Evolutionary conservation across 1,284 basidiomycete genomes (phyloP), one percentile per base, ranked within the genome.

Genomic region (Tylopilus orsonianus): DNA sequence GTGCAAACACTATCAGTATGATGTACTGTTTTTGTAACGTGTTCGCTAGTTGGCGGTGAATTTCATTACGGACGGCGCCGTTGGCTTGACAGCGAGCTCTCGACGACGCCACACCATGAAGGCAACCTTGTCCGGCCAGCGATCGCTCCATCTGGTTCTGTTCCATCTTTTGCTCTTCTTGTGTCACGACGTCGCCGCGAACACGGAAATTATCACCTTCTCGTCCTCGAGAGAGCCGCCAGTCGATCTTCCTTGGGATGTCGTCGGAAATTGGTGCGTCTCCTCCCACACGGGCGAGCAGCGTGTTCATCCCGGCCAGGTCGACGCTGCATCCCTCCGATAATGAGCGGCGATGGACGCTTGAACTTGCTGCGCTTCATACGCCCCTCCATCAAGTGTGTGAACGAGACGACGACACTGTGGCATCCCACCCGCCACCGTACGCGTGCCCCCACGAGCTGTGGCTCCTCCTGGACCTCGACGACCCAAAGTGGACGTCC

Each of bases 181-280:
- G 54, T 66, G 55, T 55, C 61, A 67, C 51, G 35, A 46, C 29
- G 67, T 55, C 26, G 53, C 66, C 41, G 81, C 74, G 18, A 85
- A 87, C 65, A 87, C 84, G 26, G 83, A 87, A 66, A 85, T 86
- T 49, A 64, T 79, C 58, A 82, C 81, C 61, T 83, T 86, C 59
- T 65, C 62, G 22, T 69, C 71, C 24, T 58, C 61, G 18, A 56
- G 65, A 22, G 52, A 56, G 27, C 44, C 51, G 22, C 43, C 59
- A 23, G 51, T 55, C 10, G 51, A 56, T 46, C 34, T 69, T 38
- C 48, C 65, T 18, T 54, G 57, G 30, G 60, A 62, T n/a, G 52
- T 61, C 20, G 59, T 62, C 56, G 58, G 65, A 57, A 56, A 66
- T 53, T 77, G 77, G 78, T 78, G 54, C 50, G 71, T 59, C 38